Evolutionary conservation across 1,139 yeast genomes (phyloP), one percentile per base, ranked within the genome.

Genomic region (Kurtzmaniella natalensis): DNA sequence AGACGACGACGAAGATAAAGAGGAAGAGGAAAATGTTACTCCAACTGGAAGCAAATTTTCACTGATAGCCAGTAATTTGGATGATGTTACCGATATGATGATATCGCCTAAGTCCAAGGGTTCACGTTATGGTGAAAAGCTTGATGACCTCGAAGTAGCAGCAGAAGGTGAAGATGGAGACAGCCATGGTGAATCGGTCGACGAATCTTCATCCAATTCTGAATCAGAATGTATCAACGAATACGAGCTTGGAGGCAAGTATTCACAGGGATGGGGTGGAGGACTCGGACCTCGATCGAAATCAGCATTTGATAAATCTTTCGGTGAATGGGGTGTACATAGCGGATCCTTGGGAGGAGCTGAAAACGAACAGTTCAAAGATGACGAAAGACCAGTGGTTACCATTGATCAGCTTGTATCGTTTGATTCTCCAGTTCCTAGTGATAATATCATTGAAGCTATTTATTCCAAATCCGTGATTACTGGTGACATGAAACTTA

Each of bases 401-500:
- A 74, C 80, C 1, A 52, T 78, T 37, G 83, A 76, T 41, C 70
- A 66, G 36, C 51, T 78, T 37, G 75, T 78, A 0, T 64, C 78
- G 0, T 74, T 79, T 3, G 59, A 64, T 33, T 62, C 79, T 0
- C 67, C 73, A 4, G 59, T 73, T 7, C 80, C 87, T 2, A 61
- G 71, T 9, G 78, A 76, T 40, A 57, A 61, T 28, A 63, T 76
- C 6, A 64, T 82, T 29, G 81, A 78, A 39, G 51, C 76, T 33
- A 71, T 81, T 26, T 74, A 73, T 45, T 85, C 81, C 44, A 61
- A 73, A 2, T 78, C 81, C 1, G 73, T 78, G 0, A 54, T 80
- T 31, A 76, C 75, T 0, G 73, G 78, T 39, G 89, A 82, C 47
- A 63, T 79, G 59, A 77, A 81, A 44, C 54, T 82, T 39, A 67